A percentile compares a stretch with the other conserved stretches of the same genome.
These are phyloP conservation scores for Scortechinia acanthostroma DNA, from an alignment of 2,329 filamentous ascomycete genomes.

Conservation along the genomic window DNA sequence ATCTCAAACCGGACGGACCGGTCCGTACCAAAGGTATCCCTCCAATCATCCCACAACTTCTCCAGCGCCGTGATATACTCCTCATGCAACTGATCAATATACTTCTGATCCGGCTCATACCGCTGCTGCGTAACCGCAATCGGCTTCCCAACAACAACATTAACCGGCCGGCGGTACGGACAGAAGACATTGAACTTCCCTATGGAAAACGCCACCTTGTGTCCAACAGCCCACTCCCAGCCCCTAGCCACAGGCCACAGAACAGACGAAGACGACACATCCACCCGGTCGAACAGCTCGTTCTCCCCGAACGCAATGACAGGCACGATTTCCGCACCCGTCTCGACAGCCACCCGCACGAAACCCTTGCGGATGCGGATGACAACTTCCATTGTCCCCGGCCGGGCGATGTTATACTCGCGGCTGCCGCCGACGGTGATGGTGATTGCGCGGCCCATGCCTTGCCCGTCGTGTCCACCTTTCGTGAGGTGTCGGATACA, in stretches of 20 bases:
- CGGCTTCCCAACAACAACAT: conserved; percentile 81
- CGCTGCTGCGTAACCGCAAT: conserved; percentile 50
- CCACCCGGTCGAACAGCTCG: conserved; percentile 86
- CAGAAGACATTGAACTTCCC: conserved; percentile 77
- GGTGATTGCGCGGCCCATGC: conserved; percentile 93
- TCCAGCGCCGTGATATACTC: background rate
- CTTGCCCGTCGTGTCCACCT: conserved; percentile 71
- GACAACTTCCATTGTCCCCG: conserved; percentile 70
- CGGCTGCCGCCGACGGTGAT: conserved; percentile 90
- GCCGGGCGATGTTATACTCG: conserved; percentile 82
- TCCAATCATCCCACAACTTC: background rate
- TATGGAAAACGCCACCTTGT: conserved; percentile 84
- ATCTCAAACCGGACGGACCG: background rate
- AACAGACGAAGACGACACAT: conserved; percentile 76
- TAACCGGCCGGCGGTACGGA: conserved; percentile 82
- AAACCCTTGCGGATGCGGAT: conserved; percentile 83
- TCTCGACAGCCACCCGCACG: conserved; percentile 83
- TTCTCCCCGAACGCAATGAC: conserved; percentile 93
- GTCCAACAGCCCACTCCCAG: conserved; percentile 55
- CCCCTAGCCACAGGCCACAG: conserved; percentile 31
- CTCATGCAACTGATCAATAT: background rate
- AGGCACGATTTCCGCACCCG: conserved; percentile 88
- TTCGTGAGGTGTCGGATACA: conserved; percentile 81
- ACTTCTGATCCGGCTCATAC: background rate
- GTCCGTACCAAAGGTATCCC: background rate